phyloP scores from a whole-genome alignment of 1,139 yeast species.

The Nematodospora anomalae region DNA sequence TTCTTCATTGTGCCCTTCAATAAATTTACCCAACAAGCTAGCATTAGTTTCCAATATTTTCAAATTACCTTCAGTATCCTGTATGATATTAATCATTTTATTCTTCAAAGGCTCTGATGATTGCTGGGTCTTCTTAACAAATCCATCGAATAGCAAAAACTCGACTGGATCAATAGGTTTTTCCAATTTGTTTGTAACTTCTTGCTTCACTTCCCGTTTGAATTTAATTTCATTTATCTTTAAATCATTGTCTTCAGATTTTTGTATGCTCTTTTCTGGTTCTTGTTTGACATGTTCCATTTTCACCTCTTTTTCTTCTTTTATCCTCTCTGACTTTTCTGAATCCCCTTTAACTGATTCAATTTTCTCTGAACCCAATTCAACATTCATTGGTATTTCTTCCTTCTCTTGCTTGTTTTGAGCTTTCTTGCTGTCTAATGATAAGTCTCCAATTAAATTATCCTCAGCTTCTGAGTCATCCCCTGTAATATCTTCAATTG shows the following conservation, averaged over 20 bases:
- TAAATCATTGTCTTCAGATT: neutral
- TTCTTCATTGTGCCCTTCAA: conserved; percentile 13
- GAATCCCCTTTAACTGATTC: neutral
- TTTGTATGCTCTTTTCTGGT: neutral
- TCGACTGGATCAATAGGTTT: conserved; percentile 11
- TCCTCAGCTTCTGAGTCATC: neutral
- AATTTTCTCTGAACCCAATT: neutral
- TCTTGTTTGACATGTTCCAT: conserved; percentile 4
- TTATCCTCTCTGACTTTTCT: neutral
- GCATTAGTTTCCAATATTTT: conserved; percentile 17
- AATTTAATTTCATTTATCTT: conserved; percentile 1
- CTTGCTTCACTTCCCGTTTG: no score
- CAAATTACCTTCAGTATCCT: conserved; percentile 21
- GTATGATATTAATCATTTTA: conserved; percentile 18
- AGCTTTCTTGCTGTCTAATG: neutral
- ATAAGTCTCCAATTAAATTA: neutral
- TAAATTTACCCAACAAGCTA: conserved; percentile 12
- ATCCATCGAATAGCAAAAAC: conserved; percentile 16
- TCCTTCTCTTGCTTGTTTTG: conserved; percentile 1
- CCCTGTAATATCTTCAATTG: neutral
- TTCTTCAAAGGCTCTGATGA: conserved; percentile 10
- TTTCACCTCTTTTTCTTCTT: conserved; percentile 2
- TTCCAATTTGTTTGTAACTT: neutral
- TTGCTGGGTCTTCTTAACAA: conserved; percentile 5
- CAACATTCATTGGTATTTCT: neutral